phyloP scores from a whole-genome alignment of 2,329 filamentous ascomycete species.

The Ceratocystis ficicola region DNA sequence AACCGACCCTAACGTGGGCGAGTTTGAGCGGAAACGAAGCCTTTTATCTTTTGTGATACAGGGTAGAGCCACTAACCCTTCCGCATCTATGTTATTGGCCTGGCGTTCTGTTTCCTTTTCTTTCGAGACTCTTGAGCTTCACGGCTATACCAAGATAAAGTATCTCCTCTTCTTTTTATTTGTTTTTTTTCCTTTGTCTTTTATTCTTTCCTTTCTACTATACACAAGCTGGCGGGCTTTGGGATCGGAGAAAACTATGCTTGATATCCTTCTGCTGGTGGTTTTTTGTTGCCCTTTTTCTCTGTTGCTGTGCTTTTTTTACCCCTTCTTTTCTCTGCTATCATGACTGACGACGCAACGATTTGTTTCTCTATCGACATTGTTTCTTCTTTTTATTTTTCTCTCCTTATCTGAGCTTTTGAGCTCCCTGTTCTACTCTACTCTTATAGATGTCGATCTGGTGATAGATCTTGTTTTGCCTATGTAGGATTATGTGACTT shows the following conservation, averaged over 20 bases:
- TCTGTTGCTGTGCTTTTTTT: not conserved
- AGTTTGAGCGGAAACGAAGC: not conserved
- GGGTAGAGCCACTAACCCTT: not conserved
- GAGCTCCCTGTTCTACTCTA: too few relatives aligned
- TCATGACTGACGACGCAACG: conserved; percentile 22
- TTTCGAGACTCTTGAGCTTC: conserved; percentile 2
- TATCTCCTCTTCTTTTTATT: not conserved
- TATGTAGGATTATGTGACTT: not conserved
- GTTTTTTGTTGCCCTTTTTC: not conserved
- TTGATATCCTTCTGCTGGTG: conserved; percentile 6
- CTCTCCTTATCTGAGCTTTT: conserved; percentile 10
- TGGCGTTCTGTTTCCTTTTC: not conserved
- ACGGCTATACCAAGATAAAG: not conserved
- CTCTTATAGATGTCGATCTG: not conserved
- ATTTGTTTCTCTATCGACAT: conserved; percentile 9
- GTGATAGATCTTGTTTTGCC: not conserved
- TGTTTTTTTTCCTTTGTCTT: not conserved
- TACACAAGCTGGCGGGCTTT: not conserved
- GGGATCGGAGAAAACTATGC: not conserved
- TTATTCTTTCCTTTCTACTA: conserved; percentile 2
- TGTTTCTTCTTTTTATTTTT: conserved; percentile 4
- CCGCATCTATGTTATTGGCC: not conserved
- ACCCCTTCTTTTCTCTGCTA: conserved; percentile 12
- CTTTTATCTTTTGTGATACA: conserved; percentile 9
- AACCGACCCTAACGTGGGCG: not conserved